phyloP scores from a whole-genome alignment of 176 grass and related monocot species.

The Carex myosuroides region DNA sequence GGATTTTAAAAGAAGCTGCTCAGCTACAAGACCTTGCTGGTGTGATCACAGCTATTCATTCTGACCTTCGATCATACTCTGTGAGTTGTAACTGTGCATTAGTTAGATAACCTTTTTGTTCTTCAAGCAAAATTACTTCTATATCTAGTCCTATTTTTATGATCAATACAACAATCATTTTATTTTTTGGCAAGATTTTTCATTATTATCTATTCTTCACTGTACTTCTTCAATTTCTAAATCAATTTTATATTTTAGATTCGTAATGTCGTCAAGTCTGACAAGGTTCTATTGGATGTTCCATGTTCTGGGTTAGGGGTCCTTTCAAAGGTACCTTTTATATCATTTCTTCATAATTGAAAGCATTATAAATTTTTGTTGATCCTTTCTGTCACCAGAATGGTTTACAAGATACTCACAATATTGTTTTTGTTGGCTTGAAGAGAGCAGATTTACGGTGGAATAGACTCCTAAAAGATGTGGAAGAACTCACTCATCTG shows the following conservation, averaged over 20 bases:
- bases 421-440: neutral
- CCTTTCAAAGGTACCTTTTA: conserved; percentile 74
- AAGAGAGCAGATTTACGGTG: conserved; percentile 93
- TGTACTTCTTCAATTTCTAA: neutral
- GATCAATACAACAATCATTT: neutral
- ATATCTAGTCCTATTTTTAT: neutral
- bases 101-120: neutral
- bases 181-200: neutral
- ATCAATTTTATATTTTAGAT: conserved; percentile 38
- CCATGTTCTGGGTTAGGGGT: conserved; percentile 91
- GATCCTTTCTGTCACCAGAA: neutral
- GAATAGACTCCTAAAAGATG: conserved; percentile 84
- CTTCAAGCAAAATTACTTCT: neutral
- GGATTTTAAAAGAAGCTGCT: conserved; percentile 79
- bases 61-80: conserved; percentile 75
- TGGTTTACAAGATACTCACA: neutral
- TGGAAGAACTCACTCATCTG: conserved; percentile 65
- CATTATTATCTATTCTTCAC: neutral
- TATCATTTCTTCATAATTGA: neutral
- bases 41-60: conserved; percentile 51
- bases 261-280: conserved; percentile 36
- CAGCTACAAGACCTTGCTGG: conserved; percentile 48
- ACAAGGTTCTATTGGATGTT: conserved; percentile 86
- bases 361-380: neutral
- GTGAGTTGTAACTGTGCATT: conserved; percentile 36